Percentiles rank a stretch among this genome's conserved stretches.
phyloP scores from a whole-genome alignment of 352 stramenopile species.

The Pythium aquatile region DNA sequence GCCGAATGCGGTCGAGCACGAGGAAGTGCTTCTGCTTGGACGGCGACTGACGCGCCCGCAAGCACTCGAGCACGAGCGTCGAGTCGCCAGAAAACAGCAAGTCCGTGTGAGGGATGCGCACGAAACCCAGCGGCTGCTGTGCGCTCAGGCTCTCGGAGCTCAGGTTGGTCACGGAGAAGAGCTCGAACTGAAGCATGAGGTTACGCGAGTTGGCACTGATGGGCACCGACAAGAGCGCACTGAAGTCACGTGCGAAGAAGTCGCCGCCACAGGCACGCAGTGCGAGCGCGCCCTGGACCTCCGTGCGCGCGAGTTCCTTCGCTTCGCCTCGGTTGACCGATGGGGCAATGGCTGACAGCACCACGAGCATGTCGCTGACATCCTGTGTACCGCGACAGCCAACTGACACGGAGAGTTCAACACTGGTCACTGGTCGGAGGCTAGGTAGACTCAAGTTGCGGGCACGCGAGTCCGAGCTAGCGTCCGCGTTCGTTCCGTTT shows the following conservation, averaged over 20 bases:
- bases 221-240: constrained; percentile 63
- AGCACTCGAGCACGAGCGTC: constrained; percentile 71
- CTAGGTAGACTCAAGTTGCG: constrained; percentile 64
- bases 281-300: constrained; percentile 69
- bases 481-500: neutral
- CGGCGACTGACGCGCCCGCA: constrained; percentile 31
- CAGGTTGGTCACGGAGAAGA: constrained; percentile 64
- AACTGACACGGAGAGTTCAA: constrained; percentile 78
- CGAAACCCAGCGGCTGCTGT: constrained; percentile 74
- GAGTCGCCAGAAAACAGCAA: constrained; percentile 74
- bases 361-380: constrained; percentile 69
- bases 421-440: constrained; percentile 57
- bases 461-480: constrained; percentile 36
- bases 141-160: constrained; percentile 48
- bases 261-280: constrained; percentile 69
- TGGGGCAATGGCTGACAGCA: constrained; percentile 54
- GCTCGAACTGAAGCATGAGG: constrained; percentile 80
- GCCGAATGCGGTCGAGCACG: constrained; percentile 70
- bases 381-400: constrained; percentile 69
- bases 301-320: constrained; percentile 69
- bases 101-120: constrained; percentile 68
- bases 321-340: constrained; percentile 35
- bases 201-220: constrained; percentile 35
- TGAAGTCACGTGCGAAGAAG: constrained; percentile 81
- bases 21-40: constrained; percentile 70